These are phyloP conservation scores for Paecilomyces dactylethromorphus DNA, from an alignment of 2,329 filamentous ascomycete genomes.

Conservation along the genomic window DNA sequence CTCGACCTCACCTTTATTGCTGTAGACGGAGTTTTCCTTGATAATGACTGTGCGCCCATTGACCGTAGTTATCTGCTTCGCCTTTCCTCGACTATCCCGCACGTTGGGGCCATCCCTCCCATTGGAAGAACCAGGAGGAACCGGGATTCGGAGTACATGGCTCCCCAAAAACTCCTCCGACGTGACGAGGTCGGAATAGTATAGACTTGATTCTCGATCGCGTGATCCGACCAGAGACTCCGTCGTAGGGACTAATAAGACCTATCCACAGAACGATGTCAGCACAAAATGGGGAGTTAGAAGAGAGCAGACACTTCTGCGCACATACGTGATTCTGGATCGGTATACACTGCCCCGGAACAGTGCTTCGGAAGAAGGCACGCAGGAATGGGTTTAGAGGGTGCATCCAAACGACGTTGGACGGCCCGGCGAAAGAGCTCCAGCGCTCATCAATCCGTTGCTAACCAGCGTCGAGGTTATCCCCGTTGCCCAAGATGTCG, in stretches of 20 bases:
- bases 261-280: conserved; percentile 33
- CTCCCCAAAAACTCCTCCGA: conserved; percentile 94
- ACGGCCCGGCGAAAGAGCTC: conserved; percentile 26
- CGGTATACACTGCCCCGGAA: conserved; percentile 85
- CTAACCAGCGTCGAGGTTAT: conserved; percentile 13
- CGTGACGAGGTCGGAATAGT: conserved; percentile 71
- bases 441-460: conserved; percentile 33
- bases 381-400: conserved; percentile 97
- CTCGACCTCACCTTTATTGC: conserved; percentile 73
- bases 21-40: conserved; percentile 88
- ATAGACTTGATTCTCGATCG: conserved; percentile 75
- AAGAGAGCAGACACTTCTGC: conserved; percentile 1
- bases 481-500: conserved; percentile 17
- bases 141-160: conserved; percentile 85
- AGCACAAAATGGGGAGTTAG: conserved; percentile 6
- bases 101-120: conserved; percentile 57
- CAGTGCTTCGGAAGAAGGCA: conserved; percentile 96
- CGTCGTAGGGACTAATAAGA: conserved; percentile 88
- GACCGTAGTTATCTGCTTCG: conserved; percentile 85
- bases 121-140: conserved; percentile 39
- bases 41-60: conserved; percentile 92
- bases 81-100: conserved; percentile 83
- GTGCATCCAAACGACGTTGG: conserved; percentile 69
- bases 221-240: conserved; percentile 82
- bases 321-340: conserved; percentile 70